A percentile compares a stretch with the other conserved stretches of the same genome.
Evolutionary conservation across 2,329 filamentous ascomycete genomes (phyloP).

Genomic region (Mycosphaerella sp.): DNA sequence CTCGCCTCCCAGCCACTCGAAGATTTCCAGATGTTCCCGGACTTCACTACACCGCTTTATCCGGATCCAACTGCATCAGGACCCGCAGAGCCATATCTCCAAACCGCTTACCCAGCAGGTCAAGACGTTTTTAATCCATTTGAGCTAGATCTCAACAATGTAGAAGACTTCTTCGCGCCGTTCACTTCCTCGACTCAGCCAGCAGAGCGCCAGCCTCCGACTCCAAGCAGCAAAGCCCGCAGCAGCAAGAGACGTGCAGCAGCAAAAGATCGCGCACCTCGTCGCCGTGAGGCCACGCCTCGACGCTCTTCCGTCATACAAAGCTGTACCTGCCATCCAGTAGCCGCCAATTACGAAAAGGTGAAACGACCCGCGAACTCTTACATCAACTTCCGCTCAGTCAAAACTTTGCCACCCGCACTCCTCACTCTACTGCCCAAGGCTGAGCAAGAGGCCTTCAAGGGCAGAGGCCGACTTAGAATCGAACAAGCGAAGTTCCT

Average conservation of each 20-base stretch:
- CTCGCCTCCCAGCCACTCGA: too few species aligned
- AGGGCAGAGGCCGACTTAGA: not conserved
- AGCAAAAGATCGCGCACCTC: too few species aligned
- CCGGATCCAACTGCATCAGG: not conserved
- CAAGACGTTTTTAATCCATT: not conserved
- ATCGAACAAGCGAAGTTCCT: not conserved
- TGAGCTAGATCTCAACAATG: too few species aligned
- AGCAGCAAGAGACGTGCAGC: too few species aligned
- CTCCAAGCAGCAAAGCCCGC: too few species aligned
- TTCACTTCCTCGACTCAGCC: too few species aligned
- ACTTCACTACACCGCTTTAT: not conserved
- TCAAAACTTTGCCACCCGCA: not conserved
- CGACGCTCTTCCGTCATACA: not conserved
- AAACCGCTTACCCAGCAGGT: not conserved
- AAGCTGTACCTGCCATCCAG: not conserved
- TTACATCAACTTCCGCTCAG: slow-evolving; percentile 5
- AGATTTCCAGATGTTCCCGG: not conserved
- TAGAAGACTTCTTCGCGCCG: too few species aligned
- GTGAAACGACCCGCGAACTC: slow-evolving; percentile 1
- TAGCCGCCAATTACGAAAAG: not conserved
- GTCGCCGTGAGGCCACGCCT: too few species aligned
- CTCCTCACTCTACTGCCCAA: not conserved
- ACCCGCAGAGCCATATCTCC: not conserved
- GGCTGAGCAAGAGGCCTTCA: not conserved
- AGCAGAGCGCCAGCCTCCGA: too few species aligned